Percentiles rank a stretch among this genome's conserved stretches.
Evolutionary conservation across 352 stramenopile genomes (phyloP).

Genomic region (Globisporangium cylindrosporum): DNA sequence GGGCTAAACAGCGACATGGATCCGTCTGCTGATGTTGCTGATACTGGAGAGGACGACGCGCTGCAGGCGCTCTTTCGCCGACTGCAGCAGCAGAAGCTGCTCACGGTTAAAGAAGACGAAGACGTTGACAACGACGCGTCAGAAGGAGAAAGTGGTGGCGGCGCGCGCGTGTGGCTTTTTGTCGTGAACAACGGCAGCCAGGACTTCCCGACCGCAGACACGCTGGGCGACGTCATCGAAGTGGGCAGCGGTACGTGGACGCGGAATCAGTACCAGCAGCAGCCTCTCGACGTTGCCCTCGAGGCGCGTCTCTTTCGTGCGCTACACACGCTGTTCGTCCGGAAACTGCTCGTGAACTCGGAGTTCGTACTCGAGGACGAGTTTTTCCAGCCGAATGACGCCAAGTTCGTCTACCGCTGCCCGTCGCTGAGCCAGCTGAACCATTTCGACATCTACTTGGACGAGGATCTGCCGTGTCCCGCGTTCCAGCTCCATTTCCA

Average conservation of each 20-base stretch:
- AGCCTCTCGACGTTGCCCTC: slow-evolving; percentile 9
- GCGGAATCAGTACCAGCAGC: slow-evolving; percentile 12
- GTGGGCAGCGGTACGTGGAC: slow-evolving; percentile 27
- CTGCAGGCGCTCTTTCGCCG: slow-evolving; percentile 29
- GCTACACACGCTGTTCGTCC: slow-evolving; percentile 24
- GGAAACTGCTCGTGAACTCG: slow-evolving; percentile 32
- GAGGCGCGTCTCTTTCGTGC: slow-evolving; percentile 44
- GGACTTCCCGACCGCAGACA: slow-evolving; percentile 20
- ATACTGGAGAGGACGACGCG: slow-evolving; percentile 16
- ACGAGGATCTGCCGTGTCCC: slow-evolving; percentile 42
- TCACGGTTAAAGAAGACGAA: slow-evolving; percentile 25
- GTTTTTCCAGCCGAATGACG: slow-evolving; percentile 51
- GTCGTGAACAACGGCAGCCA: slow-evolving; percentile 37
- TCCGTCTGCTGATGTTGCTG: slow-evolving; percentile 16
- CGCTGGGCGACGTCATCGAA: slow-evolving; percentile 25
- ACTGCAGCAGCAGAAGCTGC: slow-evolving; percentile 37
- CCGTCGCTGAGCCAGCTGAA: slow-evolving; percentile 54
- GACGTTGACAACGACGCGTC: neutral
- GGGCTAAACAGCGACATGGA: neutral
- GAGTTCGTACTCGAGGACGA: slow-evolving; percentile 40
- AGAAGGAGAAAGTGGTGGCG: neutral
- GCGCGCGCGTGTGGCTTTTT: slow-evolving; percentile 48
- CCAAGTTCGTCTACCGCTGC: slow-evolving; percentile 58
- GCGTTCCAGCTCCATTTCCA: slow-evolving; percentile 53
- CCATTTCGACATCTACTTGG: slow-evolving; percentile 63